A percentile compares a stretch with the other conserved stretches of the same genome.
These are phyloP conservation scores for Trypanosoma lewisi DNA, from an alignment of 208 protist genomes.

Conservation along the genomic window DNA sequence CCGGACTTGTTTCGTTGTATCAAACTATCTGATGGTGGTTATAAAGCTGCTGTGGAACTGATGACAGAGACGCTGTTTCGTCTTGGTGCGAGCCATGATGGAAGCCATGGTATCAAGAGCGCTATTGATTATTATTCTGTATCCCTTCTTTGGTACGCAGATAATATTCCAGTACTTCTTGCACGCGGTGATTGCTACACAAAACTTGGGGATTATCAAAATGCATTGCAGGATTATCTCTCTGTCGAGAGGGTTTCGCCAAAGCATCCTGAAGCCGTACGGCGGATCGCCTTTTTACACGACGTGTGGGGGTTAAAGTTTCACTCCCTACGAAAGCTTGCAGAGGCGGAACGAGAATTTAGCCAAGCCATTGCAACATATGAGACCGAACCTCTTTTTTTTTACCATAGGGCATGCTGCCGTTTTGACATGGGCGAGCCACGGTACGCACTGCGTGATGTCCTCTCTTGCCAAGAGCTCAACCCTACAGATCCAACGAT, in stretches of 20 bases:
- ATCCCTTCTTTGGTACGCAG: conserved; percentile 80
- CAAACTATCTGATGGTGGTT: conserved; percentile 75
- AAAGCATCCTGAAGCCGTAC: conserved; percentile 42
- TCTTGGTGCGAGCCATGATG: conserved; percentile 54
- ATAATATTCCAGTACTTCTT: conserved; percentile 82
- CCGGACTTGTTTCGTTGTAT: conserved; percentile 83
- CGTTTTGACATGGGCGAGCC: conserved; percentile 77
- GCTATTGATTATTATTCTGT: conserved; percentile 86
- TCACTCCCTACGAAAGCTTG: conserved; percentile 38
- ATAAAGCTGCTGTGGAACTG: conserved; percentile 72
- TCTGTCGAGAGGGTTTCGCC: conserved; percentile 55
- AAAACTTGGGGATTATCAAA: conserved; percentile 73
- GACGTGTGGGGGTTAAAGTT: conserved; percentile 82
- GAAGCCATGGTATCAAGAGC: conserved; percentile 49
- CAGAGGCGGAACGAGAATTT: conserved; percentile 79
- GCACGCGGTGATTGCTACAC: conserved; percentile 86
- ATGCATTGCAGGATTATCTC: conserved; percentile 74
- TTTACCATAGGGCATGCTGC: conserved; percentile 79
- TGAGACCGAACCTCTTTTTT: conserved; percentile 70
- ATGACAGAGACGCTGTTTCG: conserved; percentile 84
- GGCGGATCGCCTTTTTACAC: conserved; percentile 76
- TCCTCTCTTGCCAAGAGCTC: conserved; percentile 79
- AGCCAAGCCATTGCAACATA: conserved; percentile 79
- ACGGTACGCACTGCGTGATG: conserved; percentile 80
- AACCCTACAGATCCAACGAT: conserved; percentile 58